These are phyloP conservation scores for Thielaviopsis ethacetica DNA, from an alignment of 2,329 filamentous ascomycete genomes.

Conservation along the genomic window DNA sequence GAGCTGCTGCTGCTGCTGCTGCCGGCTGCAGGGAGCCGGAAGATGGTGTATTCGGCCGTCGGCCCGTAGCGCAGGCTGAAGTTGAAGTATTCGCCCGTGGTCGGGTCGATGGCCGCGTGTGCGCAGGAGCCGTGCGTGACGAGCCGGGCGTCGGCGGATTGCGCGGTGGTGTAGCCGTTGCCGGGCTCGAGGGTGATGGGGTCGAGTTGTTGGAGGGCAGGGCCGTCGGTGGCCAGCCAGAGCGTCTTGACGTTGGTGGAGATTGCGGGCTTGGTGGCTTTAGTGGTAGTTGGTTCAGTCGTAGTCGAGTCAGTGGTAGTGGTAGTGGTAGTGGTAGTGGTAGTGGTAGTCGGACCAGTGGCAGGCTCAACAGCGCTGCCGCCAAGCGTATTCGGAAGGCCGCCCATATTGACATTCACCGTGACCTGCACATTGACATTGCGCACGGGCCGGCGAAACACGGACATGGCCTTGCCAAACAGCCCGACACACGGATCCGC, in stretches of 20 bases:
- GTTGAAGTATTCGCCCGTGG: slow-evolving; percentile 63
- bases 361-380: background rate
- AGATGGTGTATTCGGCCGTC: slow-evolving; percentile 48
- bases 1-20: slow-evolving; percentile 30
- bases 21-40: slow-evolving; percentile 43
- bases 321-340: background rate
- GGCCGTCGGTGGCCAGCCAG: slow-evolving; percentile 40
- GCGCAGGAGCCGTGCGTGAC: slow-evolving; percentile 51
- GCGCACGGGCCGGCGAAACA: slow-evolving; percentile 28
- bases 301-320: slow-evolving; percentile 17
- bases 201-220: slow-evolving; percentile 43
- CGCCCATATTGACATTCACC: slow-evolving; percentile 47
- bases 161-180: slow-evolving; percentile 37
- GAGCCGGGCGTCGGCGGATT: slow-evolving; percentile 47
- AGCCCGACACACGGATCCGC: slow-evolving; percentile 58
- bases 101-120: slow-evolving; percentile 55
- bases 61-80: slow-evolving; percentile 56
- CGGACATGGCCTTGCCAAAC: slow-evolving; percentile 53
- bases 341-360: too few relatives aligned
- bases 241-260: slow-evolving; percentile 26
- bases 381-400: slow-evolving; percentile 16
- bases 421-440: slow-evolving; percentile 49
- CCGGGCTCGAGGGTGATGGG: slow-evolving; percentile 57
- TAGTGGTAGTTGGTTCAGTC: slow-evolving; percentile 15
- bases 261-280: slow-evolving; percentile 10